A percentile compares a stretch with the other conserved stretches of the same genome.
Conservation (phyloP, 345 rosid species). For the Arabidopsis arenosa region DNA sequence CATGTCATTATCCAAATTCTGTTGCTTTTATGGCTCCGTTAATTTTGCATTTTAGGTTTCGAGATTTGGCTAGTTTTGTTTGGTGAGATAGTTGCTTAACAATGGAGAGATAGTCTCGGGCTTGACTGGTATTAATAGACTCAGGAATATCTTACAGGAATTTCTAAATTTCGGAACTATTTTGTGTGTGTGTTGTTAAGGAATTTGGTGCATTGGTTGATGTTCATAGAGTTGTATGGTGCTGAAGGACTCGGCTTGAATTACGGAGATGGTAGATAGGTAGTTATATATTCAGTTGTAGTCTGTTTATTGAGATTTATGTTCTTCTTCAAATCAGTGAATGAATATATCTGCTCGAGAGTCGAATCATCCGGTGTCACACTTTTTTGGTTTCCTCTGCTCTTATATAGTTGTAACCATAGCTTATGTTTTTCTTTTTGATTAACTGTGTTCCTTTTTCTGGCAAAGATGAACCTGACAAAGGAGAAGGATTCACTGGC, state of each 20-base stretch:
- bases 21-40: slow-evolving; percentile 6
- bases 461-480: slow-evolving; percentile 61
- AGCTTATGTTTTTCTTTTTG: neutral
- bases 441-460: slow-evolving; percentile 4
- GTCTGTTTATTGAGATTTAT: neutral
- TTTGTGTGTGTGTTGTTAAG: neutral
- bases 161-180: neutral
- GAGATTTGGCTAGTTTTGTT: neutral
- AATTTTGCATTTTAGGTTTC: neutral
- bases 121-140: neutral
- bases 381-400: slow-evolving; percentile 4
- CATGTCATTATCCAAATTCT: neutral
- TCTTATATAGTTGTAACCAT: neutral
- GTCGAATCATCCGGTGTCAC: neutral
- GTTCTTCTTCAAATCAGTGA: neutral
- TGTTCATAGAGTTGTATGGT: neutral
- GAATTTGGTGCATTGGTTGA: neutral
- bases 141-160: neutral
- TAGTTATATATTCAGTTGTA: slow-evolving; percentile 5
- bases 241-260: neutral
- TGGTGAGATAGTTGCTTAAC: neutral
- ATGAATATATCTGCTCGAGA: neutral
- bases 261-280: neutral
- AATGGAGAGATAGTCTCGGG: neutral
- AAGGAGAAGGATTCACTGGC: slow-evolving; percentile 80